Conservation (phyloP, 2,329 filamentous ascomycete species). For the Botrytis tulipae region DNA sequence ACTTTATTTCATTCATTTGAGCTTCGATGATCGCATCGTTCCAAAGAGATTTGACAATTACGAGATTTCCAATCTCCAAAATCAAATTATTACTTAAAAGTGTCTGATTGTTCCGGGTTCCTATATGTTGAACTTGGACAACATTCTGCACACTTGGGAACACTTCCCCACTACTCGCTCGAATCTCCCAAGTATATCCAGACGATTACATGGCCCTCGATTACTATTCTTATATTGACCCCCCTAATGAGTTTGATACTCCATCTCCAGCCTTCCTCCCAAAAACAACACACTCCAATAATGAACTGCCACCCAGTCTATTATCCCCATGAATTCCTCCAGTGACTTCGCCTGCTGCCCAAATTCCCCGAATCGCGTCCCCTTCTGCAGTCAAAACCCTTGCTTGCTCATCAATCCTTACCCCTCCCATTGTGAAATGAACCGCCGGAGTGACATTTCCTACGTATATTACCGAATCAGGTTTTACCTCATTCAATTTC, state of each 20-base stretch:
- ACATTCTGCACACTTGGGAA: background rate
- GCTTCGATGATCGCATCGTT: background rate
- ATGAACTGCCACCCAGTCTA: constrained; percentile 57
- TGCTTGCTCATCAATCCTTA: constrained; percentile 52
- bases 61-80: background rate
- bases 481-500: constrained; percentile 49
- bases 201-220: background rate
- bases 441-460: constrained; percentile 61
- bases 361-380: constrained; percentile 53
- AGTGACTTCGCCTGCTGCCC: constrained; percentile 63
- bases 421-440: constrained; percentile 68
- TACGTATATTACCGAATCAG: constrained; percentile 54
- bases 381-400: constrained; percentile 48
- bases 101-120: background rate
- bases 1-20: background rate
- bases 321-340: constrained; percentile 65
- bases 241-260: background rate
- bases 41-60: background rate
- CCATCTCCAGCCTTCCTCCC: constrained; percentile 54
- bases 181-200: background rate
- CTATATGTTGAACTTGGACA: background rate
- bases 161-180: background rate
- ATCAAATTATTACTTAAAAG: background rate
- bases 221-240: background rate
- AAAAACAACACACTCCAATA: constrained; percentile 64